Conservation (phyloP, 495 filamentous ascomycete species). For the Acidiella bohemica region DNA sequence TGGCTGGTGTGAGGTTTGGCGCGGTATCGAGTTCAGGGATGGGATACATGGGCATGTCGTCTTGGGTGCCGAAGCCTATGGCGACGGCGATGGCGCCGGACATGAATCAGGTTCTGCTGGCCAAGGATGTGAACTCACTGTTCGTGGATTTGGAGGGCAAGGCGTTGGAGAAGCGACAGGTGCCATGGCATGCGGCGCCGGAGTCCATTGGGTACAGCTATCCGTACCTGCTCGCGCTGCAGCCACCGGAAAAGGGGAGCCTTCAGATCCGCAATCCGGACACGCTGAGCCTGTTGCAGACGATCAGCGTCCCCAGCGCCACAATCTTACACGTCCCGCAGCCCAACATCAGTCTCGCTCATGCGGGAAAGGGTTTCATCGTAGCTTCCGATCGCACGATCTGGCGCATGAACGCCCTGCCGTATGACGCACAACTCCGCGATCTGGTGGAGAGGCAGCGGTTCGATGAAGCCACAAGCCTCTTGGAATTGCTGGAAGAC, state of each 20-base stretch:
- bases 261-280: slow-evolving; percentile 89
- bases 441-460: slow-evolving; percentile 61
- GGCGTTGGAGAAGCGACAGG: slow-evolving; percentile 67
- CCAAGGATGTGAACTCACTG: slow-evolving; percentile 89
- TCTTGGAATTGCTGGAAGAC: slow-evolving; percentile 81
- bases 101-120: slow-evolving; percentile 75
- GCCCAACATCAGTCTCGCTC: slow-evolving; percentile 78
- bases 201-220: slow-evolving; percentile 90
- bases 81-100: slow-evolving; percentile 65
- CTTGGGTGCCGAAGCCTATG: slow-evolving; percentile 79
- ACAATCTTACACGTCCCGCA: slow-evolving; percentile 83
- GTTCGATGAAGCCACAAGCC: slow-evolving; percentile 84
- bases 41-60: slow-evolving; percentile 89
- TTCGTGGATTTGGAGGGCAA: slow-evolving; percentile 79
- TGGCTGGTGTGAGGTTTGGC: slow-evolving; percentile 45
- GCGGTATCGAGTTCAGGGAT: slow-evolving; percentile 63
- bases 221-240: slow-evolving; percentile 81
- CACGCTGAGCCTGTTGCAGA: slow-evolving; percentile 75
- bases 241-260: slow-evolving; percentile 67
- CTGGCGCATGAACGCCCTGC: slow-evolving; percentile 90
- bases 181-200: slow-evolving; percentile 80
- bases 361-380: slow-evolving; percentile 88
- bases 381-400: slow-evolving; percentile 77
- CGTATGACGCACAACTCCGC: slow-evolving; percentile 85
- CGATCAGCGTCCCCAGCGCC: slow-evolving; percentile 64